phyloP scores from a whole-genome alignment of 2,329 filamentous ascomycete genomes.

The Chlorencoelia australis region DNA sequence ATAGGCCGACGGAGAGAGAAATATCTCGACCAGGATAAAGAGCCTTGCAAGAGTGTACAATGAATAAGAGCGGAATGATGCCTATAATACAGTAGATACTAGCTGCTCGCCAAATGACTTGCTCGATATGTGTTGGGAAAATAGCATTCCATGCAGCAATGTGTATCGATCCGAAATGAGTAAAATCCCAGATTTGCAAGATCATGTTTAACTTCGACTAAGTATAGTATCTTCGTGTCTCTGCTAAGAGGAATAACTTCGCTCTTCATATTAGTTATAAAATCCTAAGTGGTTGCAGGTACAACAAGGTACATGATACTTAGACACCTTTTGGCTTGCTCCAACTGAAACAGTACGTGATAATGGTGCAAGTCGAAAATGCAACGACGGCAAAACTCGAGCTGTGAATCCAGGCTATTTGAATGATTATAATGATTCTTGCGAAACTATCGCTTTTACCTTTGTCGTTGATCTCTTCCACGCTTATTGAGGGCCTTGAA shows the following conservation, averaged over 20 bases:
- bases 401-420: conserved; percentile 10
- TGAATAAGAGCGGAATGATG: conserved; percentile 2
- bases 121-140: conserved; percentile 10
- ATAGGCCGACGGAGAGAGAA: conserved; percentile 1
- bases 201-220: not conserved
- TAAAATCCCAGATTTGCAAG: not conserved
- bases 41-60: conserved; percentile 4
- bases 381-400: conserved; percentile 3
- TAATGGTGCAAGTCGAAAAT: conserved; percentile 7
- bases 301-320: not conserved
- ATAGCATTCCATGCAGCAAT: conserved; percentile 12
- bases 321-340: conserved; percentile 3
- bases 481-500: conserved; percentile 27
- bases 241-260: not conserved
- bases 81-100: conserved; percentile 4
- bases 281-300: too few relatives aligned
- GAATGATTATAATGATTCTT: conserved; percentile 3
- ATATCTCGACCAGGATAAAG: conserved; percentile 6
- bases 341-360: conserved; percentile 8
- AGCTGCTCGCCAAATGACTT: conserved; percentile 7
- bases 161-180: conserved; percentile 12
- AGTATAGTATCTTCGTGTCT: conserved; percentile 1
- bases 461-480: conserved; percentile 38
- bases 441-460: conserved; percentile 29
- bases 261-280: conserved; percentile 1